Evolutionary conservation across 768 basidiomycete genomes (phyloP).

Genomic region (Paxillus ammoniavirescens): DNA sequence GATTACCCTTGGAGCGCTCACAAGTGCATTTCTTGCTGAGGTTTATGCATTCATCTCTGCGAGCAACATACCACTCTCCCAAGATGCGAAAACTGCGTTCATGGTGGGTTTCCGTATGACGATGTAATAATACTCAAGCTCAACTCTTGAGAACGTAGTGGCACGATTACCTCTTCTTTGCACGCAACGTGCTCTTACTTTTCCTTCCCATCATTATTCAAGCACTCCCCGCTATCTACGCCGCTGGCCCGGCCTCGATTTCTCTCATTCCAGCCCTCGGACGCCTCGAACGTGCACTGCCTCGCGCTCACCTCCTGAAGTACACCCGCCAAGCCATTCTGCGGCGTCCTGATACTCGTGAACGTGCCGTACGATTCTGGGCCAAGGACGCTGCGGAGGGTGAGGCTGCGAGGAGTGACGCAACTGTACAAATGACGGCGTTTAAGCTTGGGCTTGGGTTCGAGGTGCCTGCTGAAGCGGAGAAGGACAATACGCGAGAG

Average conservation of each 20-base stretch:
- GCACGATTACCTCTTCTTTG: slow-evolving; percentile 57
- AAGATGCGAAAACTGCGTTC: slow-evolving; percentile 34
- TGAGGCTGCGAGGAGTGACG: slow-evolving; percentile 45
- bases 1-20: slow-evolving; percentile 46
- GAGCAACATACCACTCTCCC: slow-evolving; percentile 45
- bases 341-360: slow-evolving; percentile 49
- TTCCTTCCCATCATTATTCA: slow-evolving; percentile 51
- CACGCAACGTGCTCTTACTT: slow-evolving; percentile 60
- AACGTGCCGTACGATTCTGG: slow-evolving; percentile 57
- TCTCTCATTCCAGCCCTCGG: slow-evolving; percentile 20
- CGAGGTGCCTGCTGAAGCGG: slow-evolving; percentile 10
- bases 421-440: slow-evolving; percentile 46
- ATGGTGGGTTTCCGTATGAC: slow-evolving; percentile 34
- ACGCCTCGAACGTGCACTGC: slow-evolving; percentile 37
- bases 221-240: slow-evolving; percentile 35
- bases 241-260: slow-evolving; percentile 30
- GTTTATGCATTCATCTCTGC: slow-evolving; percentile 51
- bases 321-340: slow-evolving; percentile 56
- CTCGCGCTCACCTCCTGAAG: slow-evolving; percentile 53
- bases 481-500: slow-evolving; percentile 12
- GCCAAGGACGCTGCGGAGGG: slow-evolving; percentile 52
- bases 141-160: slow-evolving; percentile 42
- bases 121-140: not conserved
- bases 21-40: slow-evolving; percentile 51
- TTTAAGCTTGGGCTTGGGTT: slow-evolving; percentile 44